Conservation (phyloP, 495 filamentous ascomycete genomes). For the Tricharina praecox region DNA sequence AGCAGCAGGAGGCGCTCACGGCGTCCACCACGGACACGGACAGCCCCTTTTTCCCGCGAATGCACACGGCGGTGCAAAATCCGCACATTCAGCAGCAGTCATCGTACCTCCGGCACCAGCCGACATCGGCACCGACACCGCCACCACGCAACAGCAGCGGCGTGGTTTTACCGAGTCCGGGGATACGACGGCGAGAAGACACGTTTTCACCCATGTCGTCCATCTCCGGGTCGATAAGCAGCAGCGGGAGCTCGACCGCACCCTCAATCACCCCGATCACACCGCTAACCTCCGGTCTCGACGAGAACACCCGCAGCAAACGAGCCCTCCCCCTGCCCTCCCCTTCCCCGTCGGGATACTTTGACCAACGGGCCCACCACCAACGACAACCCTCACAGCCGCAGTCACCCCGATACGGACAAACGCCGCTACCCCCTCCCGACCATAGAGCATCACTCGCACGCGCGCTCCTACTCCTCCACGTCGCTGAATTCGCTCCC, state of each 20-base stretch:
- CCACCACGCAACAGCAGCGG: conserved; percentile 13
- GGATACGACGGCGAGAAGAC: conserved; percentile 10
- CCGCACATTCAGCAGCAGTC: conserved; percentile 26
- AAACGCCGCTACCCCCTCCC: conserved; percentile 2
- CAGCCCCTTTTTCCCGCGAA: conserved; percentile 20
- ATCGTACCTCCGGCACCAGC: conserved; percentile 24
- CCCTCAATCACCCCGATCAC: conserved; percentile 16
- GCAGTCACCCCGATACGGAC: conserved; percentile 8
- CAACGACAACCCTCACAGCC: conserved; percentile 13
- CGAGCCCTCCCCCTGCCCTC: conserved; percentile 19
- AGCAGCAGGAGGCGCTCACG: conserved; percentile 18
- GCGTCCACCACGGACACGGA: conserved; percentile 16
- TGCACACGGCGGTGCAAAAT: conserved; percentile 21
- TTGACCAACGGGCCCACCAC: conserved; percentile 24
- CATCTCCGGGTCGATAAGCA: conserved; percentile 17
- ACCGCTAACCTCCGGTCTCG: conserved; percentile 13
- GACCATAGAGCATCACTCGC: conserved; percentile 1
- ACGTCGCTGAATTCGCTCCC: neutral
- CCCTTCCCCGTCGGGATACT: conserved; percentile 18
- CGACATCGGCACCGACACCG: conserved; percentile 14
- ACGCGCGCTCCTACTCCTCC: neutral
- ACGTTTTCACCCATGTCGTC: conserved; percentile 2
- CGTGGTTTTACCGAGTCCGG: conserved; percentile 14
- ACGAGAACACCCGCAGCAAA: conserved; percentile 19
- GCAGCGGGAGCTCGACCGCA: conserved; percentile 17